Conservation (phyloP, 441 rosid species). For the Viola pubescens region DNA sequence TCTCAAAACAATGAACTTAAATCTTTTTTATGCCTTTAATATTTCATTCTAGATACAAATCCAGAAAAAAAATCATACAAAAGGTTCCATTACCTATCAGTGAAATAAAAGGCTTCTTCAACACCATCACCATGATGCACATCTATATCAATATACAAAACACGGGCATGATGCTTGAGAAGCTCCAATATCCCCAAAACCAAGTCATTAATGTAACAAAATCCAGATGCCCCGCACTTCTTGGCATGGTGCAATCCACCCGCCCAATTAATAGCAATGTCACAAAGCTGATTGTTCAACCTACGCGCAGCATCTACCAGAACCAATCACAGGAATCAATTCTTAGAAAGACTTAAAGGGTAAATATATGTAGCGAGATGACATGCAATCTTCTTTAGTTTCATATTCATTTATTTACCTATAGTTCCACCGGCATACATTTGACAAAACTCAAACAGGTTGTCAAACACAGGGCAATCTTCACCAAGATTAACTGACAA, state of each 20-base stretch:
- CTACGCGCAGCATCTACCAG: slow-evolving; percentile 80
- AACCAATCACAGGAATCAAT: background rate
- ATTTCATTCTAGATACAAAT: slow-evolving; percentile 6
- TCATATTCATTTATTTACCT: slow-evolving; percentile 38
- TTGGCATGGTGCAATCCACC: slow-evolving; percentile 98
- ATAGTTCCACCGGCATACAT: slow-evolving; percentile 95
- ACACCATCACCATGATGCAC: slow-evolving; percentile 99
- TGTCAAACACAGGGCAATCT: slow-evolving; percentile 97
- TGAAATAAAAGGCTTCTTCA: slow-evolving; percentile 97
- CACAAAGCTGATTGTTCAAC: slow-evolving; percentile 85
- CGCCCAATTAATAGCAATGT: slow-evolving; percentile 98
- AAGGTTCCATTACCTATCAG: slow-evolving; percentile 58
- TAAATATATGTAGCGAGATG: background rate
- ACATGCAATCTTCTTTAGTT: background rate
- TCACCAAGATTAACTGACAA: slow-evolving; percentile 81
- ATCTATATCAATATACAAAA: slow-evolving; percentile 85
- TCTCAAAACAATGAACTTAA: background rate
- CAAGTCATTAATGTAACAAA: slow-evolving; percentile 94
- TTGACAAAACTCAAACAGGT: slow-evolving; percentile 93
- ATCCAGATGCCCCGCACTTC: slow-evolving; percentile 95
- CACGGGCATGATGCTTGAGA: slow-evolving; percentile 83
- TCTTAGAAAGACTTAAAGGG: slow-evolving; percentile 12
- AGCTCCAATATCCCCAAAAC: slow-evolving; percentile 94
- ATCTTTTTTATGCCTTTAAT: background rate
- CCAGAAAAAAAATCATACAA: slow-evolving; percentile 8